Conservation (phyloP, 805 yeast genomes). For the Candida peoriensis region DNA sequence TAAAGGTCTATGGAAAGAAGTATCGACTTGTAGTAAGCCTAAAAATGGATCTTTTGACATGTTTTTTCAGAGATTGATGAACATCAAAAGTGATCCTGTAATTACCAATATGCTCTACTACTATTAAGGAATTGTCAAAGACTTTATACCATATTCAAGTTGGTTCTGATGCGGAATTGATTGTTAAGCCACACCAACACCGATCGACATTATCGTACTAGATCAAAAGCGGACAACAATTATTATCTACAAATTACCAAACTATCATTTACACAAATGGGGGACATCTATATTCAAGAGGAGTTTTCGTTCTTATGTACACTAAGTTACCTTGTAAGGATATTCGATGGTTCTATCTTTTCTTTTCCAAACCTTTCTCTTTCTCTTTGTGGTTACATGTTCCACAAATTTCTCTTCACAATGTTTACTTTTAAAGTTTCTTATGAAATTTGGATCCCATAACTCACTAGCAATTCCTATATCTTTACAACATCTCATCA, state of each 20-base stretch:
- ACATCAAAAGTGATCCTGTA: no score
- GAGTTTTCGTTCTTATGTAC: not conserved
- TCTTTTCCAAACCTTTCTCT: conserved; percentile 90
- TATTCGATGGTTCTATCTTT: conserved; percentile 78
- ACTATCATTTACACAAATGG: no score
- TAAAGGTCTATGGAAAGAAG: conserved; percentile 14
- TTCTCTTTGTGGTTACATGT: conserved; percentile 73
- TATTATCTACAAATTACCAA: no score
- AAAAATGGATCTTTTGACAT: conserved; percentile 15
- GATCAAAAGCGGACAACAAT: no score
- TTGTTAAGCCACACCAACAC: no score
- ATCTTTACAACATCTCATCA: conserved; percentile 98
- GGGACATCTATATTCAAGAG: not conserved
- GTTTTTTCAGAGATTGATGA: no score
- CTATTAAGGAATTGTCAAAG: no score
- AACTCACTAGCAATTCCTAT: conserved; percentile 93
- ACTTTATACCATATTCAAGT: no score
- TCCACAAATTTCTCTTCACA: conserved; percentile 87
- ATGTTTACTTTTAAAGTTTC: conserved; percentile 52
- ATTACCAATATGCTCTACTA: no score
- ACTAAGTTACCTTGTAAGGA: conserved; percentile 55
- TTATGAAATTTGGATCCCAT: conserved; percentile 94
- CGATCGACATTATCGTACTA: no score
- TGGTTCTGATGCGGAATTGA: no score
- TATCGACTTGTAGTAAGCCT: conserved; percentile 12